These are phyloP conservation scores for Calonectria multiphialidica DNA, from an alignment of 2,329 filamentous ascomycete genomes.

Conservation along the genomic window DNA sequence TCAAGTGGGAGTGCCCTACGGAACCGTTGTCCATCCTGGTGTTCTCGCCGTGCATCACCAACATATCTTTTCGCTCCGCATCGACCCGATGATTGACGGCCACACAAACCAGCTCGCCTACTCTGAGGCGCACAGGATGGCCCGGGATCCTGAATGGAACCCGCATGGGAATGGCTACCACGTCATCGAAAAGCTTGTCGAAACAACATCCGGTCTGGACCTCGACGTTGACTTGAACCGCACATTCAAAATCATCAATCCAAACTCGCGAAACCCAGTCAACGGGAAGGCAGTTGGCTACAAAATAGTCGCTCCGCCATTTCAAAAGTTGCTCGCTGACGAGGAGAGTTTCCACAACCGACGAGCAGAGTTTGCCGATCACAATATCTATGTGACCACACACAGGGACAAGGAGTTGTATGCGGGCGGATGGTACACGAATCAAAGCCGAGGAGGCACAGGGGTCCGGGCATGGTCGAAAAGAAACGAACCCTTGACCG, in stretches of 20 bases:
- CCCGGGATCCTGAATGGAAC: constrained; percentile 54
- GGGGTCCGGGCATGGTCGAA: constrained; percentile 53
- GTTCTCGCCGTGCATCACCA: constrained; percentile 74
- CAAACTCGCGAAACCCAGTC: constrained; percentile 27
- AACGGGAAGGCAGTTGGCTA: constrained; percentile 61
- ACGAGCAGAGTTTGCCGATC: constrained; percentile 59
- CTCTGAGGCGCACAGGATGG: constrained; percentile 10
- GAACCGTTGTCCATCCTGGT: constrained; percentile 69
- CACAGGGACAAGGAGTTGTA: constrained; percentile 63
- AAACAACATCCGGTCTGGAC: constrained; percentile 57
- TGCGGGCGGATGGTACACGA: constrained; percentile 64
- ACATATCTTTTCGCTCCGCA: constrained; percentile 71
- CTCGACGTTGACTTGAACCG: constrained; percentile 60
- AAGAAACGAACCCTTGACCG: constrained; percentile 65
- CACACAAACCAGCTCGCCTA: constrained; percentile 52
- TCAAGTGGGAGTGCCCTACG: constrained; percentile 51
- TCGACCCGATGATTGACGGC: constrained; percentile 72
- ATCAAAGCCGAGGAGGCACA: constrained; percentile 54
- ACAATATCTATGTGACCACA: constrained; percentile 63
- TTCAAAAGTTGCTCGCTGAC: constrained; percentile 62
- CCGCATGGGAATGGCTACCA: constrained; percentile 60
- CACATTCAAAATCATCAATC: constrained; percentile 55
- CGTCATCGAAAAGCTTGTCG: constrained; percentile 53
- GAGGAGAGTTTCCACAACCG: constrained; percentile 55
- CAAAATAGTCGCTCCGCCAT: constrained; percentile 60